A percentile compares a stretch with the other conserved stretches of the same genome.
Conservation (phyloP, 2,329 filamentous ascomycete species). For the Colletotrichum simmondsii region DNA sequence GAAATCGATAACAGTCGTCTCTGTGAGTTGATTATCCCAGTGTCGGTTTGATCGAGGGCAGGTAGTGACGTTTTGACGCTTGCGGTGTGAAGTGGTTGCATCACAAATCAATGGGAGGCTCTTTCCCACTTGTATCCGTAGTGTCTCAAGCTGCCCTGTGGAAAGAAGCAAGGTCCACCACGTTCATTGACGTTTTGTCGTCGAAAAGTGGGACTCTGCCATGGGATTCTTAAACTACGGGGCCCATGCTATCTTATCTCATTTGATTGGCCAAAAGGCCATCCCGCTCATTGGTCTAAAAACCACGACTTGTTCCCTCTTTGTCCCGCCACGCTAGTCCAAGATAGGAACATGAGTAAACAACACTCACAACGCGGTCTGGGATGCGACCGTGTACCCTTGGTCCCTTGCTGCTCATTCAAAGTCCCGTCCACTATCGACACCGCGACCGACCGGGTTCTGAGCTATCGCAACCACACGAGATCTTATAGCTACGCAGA, state of each 20-base stretch:
- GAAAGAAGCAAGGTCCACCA: conserved; percentile 6
- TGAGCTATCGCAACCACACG: conserved; percentile 15
- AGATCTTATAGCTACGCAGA: conserved; percentile 4
- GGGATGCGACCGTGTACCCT: conserved; percentile 27
- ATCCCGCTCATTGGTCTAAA: not conserved
- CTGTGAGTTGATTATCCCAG: not conserved
- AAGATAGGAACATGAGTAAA: conserved; percentile 53
- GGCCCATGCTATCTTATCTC: not conserved
- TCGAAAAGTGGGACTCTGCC: conserved; percentile 5
- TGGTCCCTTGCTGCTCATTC: conserved; percentile 23
- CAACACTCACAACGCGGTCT: conserved; percentile 41
- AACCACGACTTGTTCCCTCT: conserved; percentile 1
- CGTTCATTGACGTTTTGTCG: conserved; percentile 5
- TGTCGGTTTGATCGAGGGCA: not conserved
- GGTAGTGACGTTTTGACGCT: not conserved
- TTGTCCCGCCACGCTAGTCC: conserved; percentile 43
- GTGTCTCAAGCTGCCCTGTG: conserved; percentile 29
- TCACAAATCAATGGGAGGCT: conserved; percentile 24
- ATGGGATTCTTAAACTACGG: conserved; percentile 12
- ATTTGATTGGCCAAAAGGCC: not conserved
- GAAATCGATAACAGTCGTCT: not conserved
- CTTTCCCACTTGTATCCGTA: conserved; percentile 14
- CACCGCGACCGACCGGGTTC: conserved; percentile 23
- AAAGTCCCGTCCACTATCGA: conserved; percentile 25
- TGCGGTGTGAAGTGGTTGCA: conserved; percentile 24